Base-by-base conservation (phyloP, 1,284 basidiomycete species). In the Neotropicomus parvogracilis region DNA sequence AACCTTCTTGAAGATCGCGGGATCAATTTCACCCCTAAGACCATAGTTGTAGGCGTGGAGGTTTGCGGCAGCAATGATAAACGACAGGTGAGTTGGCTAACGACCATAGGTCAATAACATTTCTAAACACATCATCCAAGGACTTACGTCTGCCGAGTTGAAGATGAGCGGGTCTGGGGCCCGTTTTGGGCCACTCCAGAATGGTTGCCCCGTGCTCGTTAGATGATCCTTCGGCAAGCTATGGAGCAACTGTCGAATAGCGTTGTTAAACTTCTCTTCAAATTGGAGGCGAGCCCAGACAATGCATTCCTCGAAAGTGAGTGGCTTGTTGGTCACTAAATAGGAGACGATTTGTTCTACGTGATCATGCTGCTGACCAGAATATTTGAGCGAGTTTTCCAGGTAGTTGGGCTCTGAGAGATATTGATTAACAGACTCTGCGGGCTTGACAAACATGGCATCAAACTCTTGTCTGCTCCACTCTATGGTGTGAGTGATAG, bases 401-500 rank as follows among this genome's bases (percentile, higher is more conserved):
- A 99, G 73, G 71, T 92, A 99, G 74, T 97, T 95, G 7, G 95
- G 89, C 67, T 98, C 94, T 1, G 94, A 92, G 35, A 99, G 85
- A 72, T 98, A 99, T 36, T 93, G 81, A 72, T 99, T 99, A 65
- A 95, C 94, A 41, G 92, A 88, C 66, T 95, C 90, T 21, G 88
- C 80, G 2, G 97, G 97, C 70, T 95, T 95, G 62, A 97, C 88
- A 63, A 98, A 99, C 44, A 92, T 75, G 50, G 84, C 85, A 64
- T 98, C 91, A 67, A 99, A 98, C 56, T 92, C 88, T 64, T 88
- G 85, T 55, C 94, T 86, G 56, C 91, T 87, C 97, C 97, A 99
- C 88, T 95, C 91, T 56, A 99, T 99, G n/a, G 95, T 98, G 72
- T 99, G 97, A 60, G 94, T 88, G 59, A 99, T 99, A 29, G 89